Conservation (phyloP, 148 eudicot genomes). For the Pouteria glomerata region DNA sequence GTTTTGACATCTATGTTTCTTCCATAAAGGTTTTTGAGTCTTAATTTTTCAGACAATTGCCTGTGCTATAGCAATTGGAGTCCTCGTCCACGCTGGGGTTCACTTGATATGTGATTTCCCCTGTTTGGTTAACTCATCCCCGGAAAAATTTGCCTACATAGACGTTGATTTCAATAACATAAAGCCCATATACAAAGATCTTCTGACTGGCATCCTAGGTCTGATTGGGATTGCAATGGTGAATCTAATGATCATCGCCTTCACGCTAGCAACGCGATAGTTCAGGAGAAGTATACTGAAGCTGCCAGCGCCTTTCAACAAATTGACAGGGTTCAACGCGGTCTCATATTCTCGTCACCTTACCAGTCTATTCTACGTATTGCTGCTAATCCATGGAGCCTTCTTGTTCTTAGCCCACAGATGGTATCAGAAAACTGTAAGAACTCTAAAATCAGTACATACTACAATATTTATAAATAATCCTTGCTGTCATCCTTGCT, state of each 20-base stretch:
- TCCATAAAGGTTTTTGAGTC: background rate
- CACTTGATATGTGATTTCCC: slow-evolving; percentile 92
- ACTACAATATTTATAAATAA: too few species aligned
- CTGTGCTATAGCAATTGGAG: slow-evolving; percentile 61
- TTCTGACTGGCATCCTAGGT: slow-evolving; percentile 54
- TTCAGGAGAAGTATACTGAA: slow-evolving; percentile 64
- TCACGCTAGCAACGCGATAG: slow-evolving; percentile 69
- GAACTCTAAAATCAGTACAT: slow-evolving; percentile 9
- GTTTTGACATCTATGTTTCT: background rate
- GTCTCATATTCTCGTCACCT: slow-evolving; percentile 97
- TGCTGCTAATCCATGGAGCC: slow-evolving; percentile 74
- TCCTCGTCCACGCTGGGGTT: slow-evolving; percentile 62
- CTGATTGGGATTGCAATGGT: slow-evolving; percentile 84
- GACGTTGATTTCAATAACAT: slow-evolving; percentile 56
- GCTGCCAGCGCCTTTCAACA: slow-evolving; percentile 71
- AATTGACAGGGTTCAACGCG: slow-evolving; percentile 85
- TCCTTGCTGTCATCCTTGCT: too few species aligned
- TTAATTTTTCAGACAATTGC: slow-evolving; percentile 63
- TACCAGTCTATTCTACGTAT: slow-evolving; percentile 61
- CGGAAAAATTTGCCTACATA: slow-evolving; percentile 55
- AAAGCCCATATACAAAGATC: slow-evolving; percentile 57
- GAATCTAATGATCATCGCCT: slow-evolving; percentile 61
- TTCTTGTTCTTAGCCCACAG: slow-evolving; percentile 62
- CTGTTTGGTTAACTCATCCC: slow-evolving; percentile 51
- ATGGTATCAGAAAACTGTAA: slow-evolving; percentile 87